Evolutionary conservation across 1,284 basidiomycete species (phyloP), one percentile per base, ranked within the genome.

Genomic region (Ustilago lituana): DNA sequence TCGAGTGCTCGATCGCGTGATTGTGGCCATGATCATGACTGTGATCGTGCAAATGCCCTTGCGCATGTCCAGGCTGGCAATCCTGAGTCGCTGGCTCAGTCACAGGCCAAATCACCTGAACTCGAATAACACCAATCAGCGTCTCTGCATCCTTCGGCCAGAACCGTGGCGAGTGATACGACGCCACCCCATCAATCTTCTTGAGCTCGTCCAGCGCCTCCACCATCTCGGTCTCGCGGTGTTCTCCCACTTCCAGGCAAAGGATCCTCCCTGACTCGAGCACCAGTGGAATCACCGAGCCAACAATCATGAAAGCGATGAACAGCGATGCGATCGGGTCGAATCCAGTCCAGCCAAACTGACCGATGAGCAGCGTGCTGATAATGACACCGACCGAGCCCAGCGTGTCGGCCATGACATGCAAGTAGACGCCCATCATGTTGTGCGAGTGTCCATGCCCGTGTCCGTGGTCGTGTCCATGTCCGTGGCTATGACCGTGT

Each of bases 311-410:
- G 9, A 92, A 84, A 1, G 96, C 96, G 75, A 99, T 99, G 22
- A 99, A 94, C 33, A 99, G 85, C 10, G 93, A 96, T 0, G 96
- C 96, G 63, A 99, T 94, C 2, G 96, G 96, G 83, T 99, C 96
- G 81, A 98, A 99, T 15, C 94, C 94, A 3, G 96, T 98, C 94
- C 94, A 98, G n/a, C 95, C 95, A 75, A 96, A 98, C 60, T 90
- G 90, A 75, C 95, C 89, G 72, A 99, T 98, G 59, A 98, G 87
- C 14, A 98, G 85, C 3, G 96, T 99, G 20, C 94, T 98, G 51
- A 98, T 87, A 79, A 99, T 98, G 8, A 99, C 96, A n/a, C 96
- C 96, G 17, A 98, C 94, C 10, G 93, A 94, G 39, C 93, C 93
- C 17, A 85, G 79, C 23, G 84, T 85, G 51, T 85, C 84, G 17